Conservation (phyloP, 345 rosid species). For the Lepidium aucheri region DNA sequence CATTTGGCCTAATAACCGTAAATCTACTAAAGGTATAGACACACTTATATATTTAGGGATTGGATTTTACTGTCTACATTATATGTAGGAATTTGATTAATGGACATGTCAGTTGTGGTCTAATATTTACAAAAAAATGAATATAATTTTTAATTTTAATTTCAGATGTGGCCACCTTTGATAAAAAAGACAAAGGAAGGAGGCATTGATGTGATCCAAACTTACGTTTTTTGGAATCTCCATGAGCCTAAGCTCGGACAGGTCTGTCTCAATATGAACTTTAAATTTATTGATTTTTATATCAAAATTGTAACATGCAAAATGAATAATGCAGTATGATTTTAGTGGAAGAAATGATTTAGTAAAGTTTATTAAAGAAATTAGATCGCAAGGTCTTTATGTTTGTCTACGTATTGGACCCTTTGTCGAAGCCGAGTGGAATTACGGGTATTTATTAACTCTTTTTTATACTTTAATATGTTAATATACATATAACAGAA, state of each 20-base stretch:
- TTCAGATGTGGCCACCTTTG: conserved; percentile 89
- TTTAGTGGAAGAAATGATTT: conserved; percentile 74
- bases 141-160: background rate
- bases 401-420: conserved; percentile 86
- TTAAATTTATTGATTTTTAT: background rate
- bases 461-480: background rate
- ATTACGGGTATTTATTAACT: conserved; percentile 49
- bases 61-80: too few species aligned
- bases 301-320: background rate
- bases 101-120: too few species aligned
- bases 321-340: conserved; percentile 48
- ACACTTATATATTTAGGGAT: too few species aligned
- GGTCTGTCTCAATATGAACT: conserved; percentile 29
- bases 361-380: conserved; percentile 64
- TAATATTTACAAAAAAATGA: too few species aligned
- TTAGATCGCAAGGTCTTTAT: conserved; percentile 72
- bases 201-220: conserved; percentile 81
- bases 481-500: background rate
- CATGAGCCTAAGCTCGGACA: conserved; percentile 80
- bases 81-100: too few species aligned
- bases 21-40: too few species aligned
- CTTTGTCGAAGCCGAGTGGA: conserved; percentile 79
- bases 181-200: conserved; percentile 82
- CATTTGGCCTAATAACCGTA: too few species aligned
- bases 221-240: conserved; percentile 91